Percentiles rank a stretch among this genome's conserved stretches.
Evolutionary conservation across 129 eudicot species (phyloP).

Genomic region (Deinandra increscens): DNA sequence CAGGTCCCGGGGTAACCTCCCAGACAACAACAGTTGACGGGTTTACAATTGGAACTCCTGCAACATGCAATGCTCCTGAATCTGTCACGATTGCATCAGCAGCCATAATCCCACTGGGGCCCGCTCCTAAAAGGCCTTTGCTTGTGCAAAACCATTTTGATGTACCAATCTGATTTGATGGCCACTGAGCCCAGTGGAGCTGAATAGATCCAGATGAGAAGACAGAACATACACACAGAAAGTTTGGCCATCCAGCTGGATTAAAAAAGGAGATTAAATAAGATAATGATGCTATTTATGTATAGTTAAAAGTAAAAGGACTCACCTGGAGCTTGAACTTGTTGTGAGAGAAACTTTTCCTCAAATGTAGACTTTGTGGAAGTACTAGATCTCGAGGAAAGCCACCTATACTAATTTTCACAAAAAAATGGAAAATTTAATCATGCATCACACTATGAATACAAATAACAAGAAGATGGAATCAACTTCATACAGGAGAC

Average conservation of each 20-base stretch:
- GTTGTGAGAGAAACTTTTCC: constrained; percentile 92
- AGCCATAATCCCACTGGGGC: constrained; percentile 99
- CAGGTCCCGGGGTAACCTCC: constrained; percentile 98
- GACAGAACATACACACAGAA: constrained; percentile 95
- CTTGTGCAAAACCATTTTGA: constrained; percentile 97
- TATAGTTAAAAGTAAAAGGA: neutral
- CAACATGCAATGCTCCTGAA: constrained; percentile 95
- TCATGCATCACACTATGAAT: neutral
- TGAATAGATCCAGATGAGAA: constrained; percentile 99
- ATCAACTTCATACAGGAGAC: constrained; percentile 68
- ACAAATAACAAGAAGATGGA: constrained; percentile 18
- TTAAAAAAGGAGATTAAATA: constrained; percentile 13
- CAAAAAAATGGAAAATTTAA: constrained; percentile 22
- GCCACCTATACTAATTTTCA: constrained; percentile 90
- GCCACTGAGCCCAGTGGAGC: constrained; percentile 97
- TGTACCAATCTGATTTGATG: constrained; percentile 54
- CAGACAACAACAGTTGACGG: constrained; percentile 99
- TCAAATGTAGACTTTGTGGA: constrained; percentile 79
- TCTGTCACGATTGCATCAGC: constrained; percentile 99
- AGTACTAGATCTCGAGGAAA: constrained; percentile 71
- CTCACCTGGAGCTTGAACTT: constrained; percentile 79
- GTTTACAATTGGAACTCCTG: constrained; percentile 98
- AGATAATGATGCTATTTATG: neutral
- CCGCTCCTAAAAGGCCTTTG: constrained; percentile 97
- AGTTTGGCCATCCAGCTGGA: constrained; percentile 99